Evolutionary conservation across 306 rosid species (phyloP).

Genomic region (Alnus rubra): DNA sequence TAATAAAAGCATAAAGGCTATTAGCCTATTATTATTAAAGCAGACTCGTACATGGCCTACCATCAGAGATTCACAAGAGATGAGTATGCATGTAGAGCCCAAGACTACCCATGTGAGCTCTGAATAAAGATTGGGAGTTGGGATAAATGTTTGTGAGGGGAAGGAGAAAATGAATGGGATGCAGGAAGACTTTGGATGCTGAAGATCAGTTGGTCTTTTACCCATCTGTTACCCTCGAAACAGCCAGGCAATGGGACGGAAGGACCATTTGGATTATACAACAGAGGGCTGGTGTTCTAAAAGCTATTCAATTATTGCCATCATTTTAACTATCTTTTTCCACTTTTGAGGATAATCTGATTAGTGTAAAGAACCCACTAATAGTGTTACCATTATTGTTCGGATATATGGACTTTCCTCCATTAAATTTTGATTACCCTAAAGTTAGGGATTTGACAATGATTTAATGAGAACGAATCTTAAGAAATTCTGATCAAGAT

Average conservation of each 20-base stretch:
- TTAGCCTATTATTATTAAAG: too few species aligned
- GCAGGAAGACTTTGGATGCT: neutral
- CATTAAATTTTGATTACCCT: too few species aligned
- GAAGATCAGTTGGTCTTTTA: neutral
- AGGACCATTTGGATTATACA: neutral
- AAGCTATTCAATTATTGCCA: neutral
- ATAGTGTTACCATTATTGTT: too few species aligned
- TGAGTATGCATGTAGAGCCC: neutral
- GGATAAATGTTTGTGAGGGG: neutral
- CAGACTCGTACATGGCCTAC: neutral
- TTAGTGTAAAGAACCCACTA: too few species aligned
- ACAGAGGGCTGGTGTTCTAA: neutral
- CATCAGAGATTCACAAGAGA: neutral
- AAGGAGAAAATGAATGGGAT: neutral
- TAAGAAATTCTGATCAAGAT: too few species aligned
- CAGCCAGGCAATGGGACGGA: neutral
- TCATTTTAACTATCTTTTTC: neutral
- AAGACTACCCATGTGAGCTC: neutral
- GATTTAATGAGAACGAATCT: too few species aligned
- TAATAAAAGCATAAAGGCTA: too few species aligned
- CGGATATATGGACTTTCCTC: too few species aligned
- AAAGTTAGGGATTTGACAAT: too few species aligned
- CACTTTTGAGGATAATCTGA: neutral
- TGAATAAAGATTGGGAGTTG: neutral
- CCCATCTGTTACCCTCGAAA: neutral